A percentile compares a stretch with the other conserved stretches of the same genome.
phyloP scores from a whole-genome alignment of 75 land plant genomes.

The Gnetum montanum region DNA sequence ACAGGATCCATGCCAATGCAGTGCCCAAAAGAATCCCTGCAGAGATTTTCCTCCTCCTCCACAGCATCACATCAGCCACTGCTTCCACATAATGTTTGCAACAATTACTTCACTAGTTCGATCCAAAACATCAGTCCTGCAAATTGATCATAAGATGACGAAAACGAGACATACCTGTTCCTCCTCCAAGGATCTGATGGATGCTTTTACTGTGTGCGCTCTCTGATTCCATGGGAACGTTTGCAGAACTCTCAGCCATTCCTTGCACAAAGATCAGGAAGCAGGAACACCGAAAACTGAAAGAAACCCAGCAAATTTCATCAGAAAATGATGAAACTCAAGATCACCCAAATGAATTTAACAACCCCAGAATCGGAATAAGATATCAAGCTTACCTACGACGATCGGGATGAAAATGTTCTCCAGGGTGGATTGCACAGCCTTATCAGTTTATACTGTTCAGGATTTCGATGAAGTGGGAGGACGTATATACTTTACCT shows the following conservation, averaged over 20 bases:
- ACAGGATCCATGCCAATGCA: slow-evolving; percentile 55
- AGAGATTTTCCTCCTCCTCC: slow-evolving; percentile 65
- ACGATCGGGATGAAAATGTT: too few species aligned
- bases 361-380: too few species aligned
- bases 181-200: slow-evolving; percentile 82
- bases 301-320: slow-evolving; percentile 40
- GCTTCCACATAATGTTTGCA: slow-evolving; percentile 1
- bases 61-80: slow-evolving; percentile 87
- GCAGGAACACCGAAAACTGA: slow-evolving; percentile 12
- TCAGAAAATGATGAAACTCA: too few species aligned
- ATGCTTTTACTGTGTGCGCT: slow-evolving; percentile 14
- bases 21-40: slow-evolving; percentile 38
- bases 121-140: background rate
- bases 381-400: too few species aligned
- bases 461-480: too few species aligned
- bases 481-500: too few species aligned
- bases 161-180: slow-evolving; percentile 26
- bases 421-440: too few species aligned
- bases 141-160: background rate
- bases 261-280: background rate
- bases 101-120: background rate
- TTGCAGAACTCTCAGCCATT: background rate
- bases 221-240: background rate
- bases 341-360: too few species aligned
- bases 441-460: too few species aligned